phyloP scores from a whole-genome alignment of 192 early-diverging fungal species.

The Mortierella hygrophila region DNA sequence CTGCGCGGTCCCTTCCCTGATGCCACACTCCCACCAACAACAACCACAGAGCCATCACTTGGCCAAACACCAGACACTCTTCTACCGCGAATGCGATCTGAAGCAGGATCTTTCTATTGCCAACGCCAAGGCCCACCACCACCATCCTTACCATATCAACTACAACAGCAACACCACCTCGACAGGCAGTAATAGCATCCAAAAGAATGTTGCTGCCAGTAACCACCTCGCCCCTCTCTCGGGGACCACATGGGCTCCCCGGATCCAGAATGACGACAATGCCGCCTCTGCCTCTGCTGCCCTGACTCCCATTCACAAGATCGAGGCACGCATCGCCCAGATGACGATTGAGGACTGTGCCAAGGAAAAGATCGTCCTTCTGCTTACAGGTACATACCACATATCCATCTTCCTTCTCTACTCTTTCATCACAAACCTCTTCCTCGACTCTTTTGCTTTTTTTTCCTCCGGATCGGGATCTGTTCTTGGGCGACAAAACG shows the following conservation, averaged over 20 bases:
- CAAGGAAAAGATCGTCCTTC: slow-evolving; percentile 53
- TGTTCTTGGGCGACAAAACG: slow-evolving; percentile 1
- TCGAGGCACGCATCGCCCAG: slow-evolving; percentile 34
- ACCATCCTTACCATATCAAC: neutral
- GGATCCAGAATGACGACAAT: slow-evolving; percentile 11
- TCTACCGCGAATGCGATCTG: slow-evolving; percentile 42
- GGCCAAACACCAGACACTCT: slow-evolving; percentile 20
- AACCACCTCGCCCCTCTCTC: neutral
- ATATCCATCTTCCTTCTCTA: neutral
- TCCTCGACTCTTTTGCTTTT: neutral
- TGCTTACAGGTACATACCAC: slow-evolving; percentile 39
- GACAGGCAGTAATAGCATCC: slow-evolving; percentile 8
- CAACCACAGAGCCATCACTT: neutral
- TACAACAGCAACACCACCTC: slow-evolving; percentile 11
- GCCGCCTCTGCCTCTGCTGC: neutral
- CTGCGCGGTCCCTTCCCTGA: neutral
- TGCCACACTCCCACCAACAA: slow-evolving; percentile 14
- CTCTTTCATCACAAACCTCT: neutral
- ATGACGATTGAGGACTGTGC: slow-evolving; percentile 45
- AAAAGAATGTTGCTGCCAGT: neutral
- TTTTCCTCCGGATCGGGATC: slow-evolving; percentile 3
- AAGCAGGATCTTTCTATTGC: slow-evolving; percentile 38
- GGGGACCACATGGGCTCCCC: slow-evolving; percentile 17
- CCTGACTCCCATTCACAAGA: slow-evolving; percentile 45
- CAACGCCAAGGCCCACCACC: slow-evolving; percentile 6